Evolutionary conservation across 495 filamentous ascomycete genomes (phyloP).

Genomic region (Alectoria sarmentosa): DNA sequence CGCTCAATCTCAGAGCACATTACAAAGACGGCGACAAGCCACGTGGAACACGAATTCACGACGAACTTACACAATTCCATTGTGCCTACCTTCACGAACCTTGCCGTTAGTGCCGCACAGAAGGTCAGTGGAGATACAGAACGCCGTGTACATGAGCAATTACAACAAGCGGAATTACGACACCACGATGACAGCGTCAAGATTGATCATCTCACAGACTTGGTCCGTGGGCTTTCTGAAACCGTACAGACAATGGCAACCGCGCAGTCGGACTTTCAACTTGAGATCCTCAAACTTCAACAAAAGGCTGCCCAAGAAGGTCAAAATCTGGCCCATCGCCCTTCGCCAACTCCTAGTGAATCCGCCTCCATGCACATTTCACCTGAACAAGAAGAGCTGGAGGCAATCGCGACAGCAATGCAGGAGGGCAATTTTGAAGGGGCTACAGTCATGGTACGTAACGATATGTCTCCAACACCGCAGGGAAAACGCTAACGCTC

Average conservation of each 20-base stretch:
- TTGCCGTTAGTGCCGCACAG: conserved; percentile 50
- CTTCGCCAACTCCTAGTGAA: conserved; percentile 25
- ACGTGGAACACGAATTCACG: conserved; percentile 61
- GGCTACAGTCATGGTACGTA: conserved; percentile 54
- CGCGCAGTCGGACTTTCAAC: conserved; percentile 56
- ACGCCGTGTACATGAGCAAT: conserved; percentile 51
- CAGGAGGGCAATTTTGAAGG: conserved; percentile 61
- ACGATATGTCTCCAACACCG: background rate
- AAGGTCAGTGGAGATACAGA: conserved; percentile 61
- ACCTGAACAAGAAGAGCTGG: conserved; percentile 58
- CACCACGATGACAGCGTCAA: conserved; percentile 64
- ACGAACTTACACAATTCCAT: conserved; percentile 54
- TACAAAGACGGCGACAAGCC: conserved; percentile 52
- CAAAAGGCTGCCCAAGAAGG: conserved; percentile 33
- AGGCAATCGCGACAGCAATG: conserved; percentile 59
- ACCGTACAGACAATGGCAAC: conserved; percentile 65
- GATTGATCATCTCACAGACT: conserved; percentile 72
- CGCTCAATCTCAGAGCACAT: conserved; percentile 65
- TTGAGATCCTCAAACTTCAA: conserved; percentile 51
- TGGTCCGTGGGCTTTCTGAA: conserved; percentile 63
- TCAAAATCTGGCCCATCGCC: conserved; percentile 18
- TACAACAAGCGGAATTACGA: conserved; percentile 60
- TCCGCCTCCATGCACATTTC: conserved; percentile 28
- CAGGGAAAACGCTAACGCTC: conserved; percentile 26
- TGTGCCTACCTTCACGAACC: conserved; percentile 55